Conservation (phyloP, 192 early-diverging fungal genomes). For the Chytriomyces hyalinus region DNA sequence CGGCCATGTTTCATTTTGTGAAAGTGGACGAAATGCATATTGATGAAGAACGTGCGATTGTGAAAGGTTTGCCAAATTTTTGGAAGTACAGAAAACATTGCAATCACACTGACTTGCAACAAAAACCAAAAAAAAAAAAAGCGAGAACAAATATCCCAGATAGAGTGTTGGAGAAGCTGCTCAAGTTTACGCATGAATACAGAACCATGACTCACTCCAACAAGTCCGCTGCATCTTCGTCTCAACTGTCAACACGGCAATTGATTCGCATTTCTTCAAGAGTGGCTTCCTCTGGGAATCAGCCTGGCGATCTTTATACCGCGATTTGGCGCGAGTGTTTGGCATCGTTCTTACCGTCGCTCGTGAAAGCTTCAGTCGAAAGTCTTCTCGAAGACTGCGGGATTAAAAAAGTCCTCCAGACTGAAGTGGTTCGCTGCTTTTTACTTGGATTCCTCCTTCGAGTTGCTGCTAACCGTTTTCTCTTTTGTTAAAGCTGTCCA, state of each 20-base stretch:
- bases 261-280: slow-evolving; percentile 74
- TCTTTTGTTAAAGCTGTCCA: not conserved
- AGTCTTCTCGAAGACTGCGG: slow-evolving; percentile 61
- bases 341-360: slow-evolving; percentile 70
- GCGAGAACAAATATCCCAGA: not conserved
- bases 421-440: slow-evolving; percentile 9
- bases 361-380: slow-evolving; percentile 67
- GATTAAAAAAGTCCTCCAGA: slow-evolving; percentile 42
- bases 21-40: slow-evolving; percentile 61
- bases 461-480: not conserved
- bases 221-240: not conserved
- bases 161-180: not conserved
- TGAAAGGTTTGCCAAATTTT: slow-evolving; percentile 20
- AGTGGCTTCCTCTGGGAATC: slow-evolving; percentile 56
- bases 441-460: not conserved
- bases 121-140: not conserved
- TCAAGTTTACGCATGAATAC: slow-evolving; percentile 4
- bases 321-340: slow-evolving; percentile 71
- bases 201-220: slow-evolving; percentile 34
- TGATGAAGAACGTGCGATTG: slow-evolving; percentile 42
- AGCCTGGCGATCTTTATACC: slow-evolving; percentile 65
- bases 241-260: slow-evolving; percentile 72
- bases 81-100: not conserved
- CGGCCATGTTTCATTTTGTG: slow-evolving; percentile 76
- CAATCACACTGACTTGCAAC: not conserved